Evolutionary conservation across 345 rosid species (phyloP).

Genomic region (Trapa incisa): DNA sequence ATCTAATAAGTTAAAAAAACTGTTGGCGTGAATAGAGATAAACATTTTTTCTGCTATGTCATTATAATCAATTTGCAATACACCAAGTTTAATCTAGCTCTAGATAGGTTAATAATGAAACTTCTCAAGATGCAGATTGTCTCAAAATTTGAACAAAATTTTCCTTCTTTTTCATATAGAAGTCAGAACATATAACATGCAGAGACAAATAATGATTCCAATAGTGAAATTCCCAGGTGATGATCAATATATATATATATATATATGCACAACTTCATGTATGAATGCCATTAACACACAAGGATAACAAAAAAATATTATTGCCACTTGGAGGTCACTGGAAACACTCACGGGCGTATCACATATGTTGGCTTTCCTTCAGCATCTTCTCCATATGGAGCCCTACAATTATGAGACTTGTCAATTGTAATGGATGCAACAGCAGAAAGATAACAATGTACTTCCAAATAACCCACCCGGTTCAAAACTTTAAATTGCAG

Average conservation of each 20-base stretch:
- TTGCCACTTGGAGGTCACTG: neutral
- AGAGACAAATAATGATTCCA: neutral
- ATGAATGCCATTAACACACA: neutral
- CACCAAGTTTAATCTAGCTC: neutral
- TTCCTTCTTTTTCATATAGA: neutral
- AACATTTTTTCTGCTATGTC: neutral
- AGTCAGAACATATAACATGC: neutral
- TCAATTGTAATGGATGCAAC: constrained; percentile 5
- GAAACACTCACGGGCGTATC: constrained; percentile 71
- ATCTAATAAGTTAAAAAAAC: neutral
- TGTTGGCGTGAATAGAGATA: neutral
- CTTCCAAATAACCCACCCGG: neutral
- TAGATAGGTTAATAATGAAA: neutral
- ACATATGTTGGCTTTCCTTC: constrained; percentile 91
- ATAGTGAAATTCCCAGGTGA: neutral
- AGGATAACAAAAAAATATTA: neutral
- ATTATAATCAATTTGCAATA: neutral
- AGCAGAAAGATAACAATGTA: neutral
- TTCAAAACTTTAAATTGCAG: neutral
- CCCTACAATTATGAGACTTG: constrained; percentile 34
- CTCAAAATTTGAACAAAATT: neutral
- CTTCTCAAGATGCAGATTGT: neutral
- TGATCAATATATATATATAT: no score
- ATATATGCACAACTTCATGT: no score
- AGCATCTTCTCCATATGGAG: constrained; percentile 58